Evolutionary conservation across 495 filamentous ascomycete genomes (phyloP).

Genomic region (Melanomma pulvis-pyrius): DNA sequence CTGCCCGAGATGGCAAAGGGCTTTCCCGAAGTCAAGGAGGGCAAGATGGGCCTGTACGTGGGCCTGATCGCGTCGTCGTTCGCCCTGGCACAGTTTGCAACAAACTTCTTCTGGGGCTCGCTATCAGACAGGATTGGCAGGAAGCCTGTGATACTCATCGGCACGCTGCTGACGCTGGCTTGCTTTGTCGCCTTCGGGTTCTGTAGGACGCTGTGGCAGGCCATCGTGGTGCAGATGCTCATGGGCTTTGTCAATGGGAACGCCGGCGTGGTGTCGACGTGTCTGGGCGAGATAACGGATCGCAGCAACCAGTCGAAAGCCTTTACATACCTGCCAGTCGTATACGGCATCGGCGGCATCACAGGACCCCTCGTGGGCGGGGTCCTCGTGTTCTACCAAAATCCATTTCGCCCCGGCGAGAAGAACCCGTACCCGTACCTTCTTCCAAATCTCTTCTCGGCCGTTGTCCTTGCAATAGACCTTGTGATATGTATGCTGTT

Average conservation of each 20-base stretch:
- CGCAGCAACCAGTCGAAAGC: conserved; percentile 88
- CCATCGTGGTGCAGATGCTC: conserved; percentile 78
- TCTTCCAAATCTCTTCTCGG: conserved; percentile 76
- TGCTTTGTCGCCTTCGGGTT: conserved; percentile 91
- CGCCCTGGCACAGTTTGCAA: conserved; percentile 86
- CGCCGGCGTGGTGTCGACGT: conserved; percentile 82
- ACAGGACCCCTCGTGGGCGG: conserved; percentile 92
- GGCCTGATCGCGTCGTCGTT: conserved; percentile 87
- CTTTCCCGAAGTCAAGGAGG: conserved; percentile 75
- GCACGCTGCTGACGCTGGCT: conserved; percentile 75
- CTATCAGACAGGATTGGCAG: conserved; percentile 86
- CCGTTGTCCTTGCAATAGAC: conserved; percentile 70
- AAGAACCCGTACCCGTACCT: conserved; percentile 77
- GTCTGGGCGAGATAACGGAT: conserved; percentile 92
- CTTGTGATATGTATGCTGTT: conserved; percentile 72
- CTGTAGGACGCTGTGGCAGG: conserved; percentile 77
- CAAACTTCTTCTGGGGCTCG: conserved; percentile 94
- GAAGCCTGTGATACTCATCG: conserved; percentile 88
- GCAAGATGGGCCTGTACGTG: conserved; percentile 82
- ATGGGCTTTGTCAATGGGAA: conserved; percentile 97
- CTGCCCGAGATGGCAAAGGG: conserved; percentile 86
- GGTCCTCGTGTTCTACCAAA: conserved; percentile 65
- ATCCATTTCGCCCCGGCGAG: conserved; percentile 55
- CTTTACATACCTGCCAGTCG: conserved; percentile 88
- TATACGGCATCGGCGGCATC: conserved; percentile 92